phyloP scores from a whole-genome alignment of 1,284 basidiomycete genomes.

The Microbotryum violaceum region DNA sequence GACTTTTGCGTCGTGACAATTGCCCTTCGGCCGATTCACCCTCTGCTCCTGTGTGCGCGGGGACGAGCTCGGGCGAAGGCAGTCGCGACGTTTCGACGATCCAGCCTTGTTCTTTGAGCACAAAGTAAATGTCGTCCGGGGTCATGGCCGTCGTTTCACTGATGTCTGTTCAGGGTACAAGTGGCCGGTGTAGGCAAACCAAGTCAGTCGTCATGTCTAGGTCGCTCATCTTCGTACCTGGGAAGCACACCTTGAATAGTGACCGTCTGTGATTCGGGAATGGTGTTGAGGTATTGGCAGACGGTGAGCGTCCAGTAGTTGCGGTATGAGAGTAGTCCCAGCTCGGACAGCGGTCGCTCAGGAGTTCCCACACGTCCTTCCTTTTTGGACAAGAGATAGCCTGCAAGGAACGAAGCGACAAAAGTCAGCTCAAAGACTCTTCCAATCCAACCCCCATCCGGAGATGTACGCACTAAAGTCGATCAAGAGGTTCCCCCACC shows the following conservation, averaged over 20 bases:
- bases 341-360: conserved; percentile 82
- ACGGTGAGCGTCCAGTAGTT: conserved; percentile 94
- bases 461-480: conserved; percentile 76
- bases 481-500: conserved; percentile 90
- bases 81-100: conserved; percentile 49
- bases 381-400: conserved; percentile 92
- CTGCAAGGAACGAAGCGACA: conserved; percentile 44
- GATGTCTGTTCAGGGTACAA: conserved; percentile 56
- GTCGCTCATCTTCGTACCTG: conserved; percentile 8
- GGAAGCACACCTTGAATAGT: conserved; percentile 2
- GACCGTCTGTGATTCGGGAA: neutral
- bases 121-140: conserved; percentile 73
- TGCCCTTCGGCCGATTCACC: neutral
- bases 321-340: conserved; percentile 84
- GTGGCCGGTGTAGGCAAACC: neutral
- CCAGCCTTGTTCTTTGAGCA: conserved; percentile 70
- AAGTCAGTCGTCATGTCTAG: neutral
- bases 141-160: conserved; percentile 83
- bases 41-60: no score
- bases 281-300: conserved; percentile 45
- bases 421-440: no score
- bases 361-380: conserved; percentile 81
- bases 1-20: neutral
- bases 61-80: conserved; percentile 7
- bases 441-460: neutral